Evolutionary conservation across 2,329 filamentous ascomycete genomes (phyloP), one percentile per base, ranked within the genome.

Genomic region (Colletotrichum filicis): DNA sequence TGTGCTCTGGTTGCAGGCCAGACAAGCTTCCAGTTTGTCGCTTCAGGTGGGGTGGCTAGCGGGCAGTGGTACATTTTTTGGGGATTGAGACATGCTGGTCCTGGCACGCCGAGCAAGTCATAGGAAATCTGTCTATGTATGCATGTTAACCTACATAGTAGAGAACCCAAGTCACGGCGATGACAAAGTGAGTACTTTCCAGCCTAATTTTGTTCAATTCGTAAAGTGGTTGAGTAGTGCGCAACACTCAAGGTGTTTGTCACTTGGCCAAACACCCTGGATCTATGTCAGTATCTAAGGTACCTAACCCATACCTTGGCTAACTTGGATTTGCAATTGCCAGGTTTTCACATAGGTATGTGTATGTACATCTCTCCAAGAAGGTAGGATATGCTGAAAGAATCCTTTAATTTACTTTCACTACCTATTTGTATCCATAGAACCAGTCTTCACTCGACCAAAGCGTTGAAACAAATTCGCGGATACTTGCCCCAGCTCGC

Each of bases 1-100:
- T 74, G 73, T 74, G 73, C 70, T 73, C 57, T 62, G 60, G 58
- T 73, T 73, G 69, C 72, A 74, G 72, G 69, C 60, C 16, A 37
- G 46, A 55, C 61, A 63, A 53, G 61, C 60, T 63, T 63, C 42
- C 42, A 22, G 19, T n/a, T 49, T 49, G 19, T 49, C 60, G 28
- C 60, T 61, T 14, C 58, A 49, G 35, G 24, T 26, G 37, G 35
- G 37, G 24, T 26, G 24, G 35, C 24, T 49, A 61, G 58, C 37
- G 35, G 22, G 14, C 32, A 22, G n/a, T 5, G 37, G 37, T 59
- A 12, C 32, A 59, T 12, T 32, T 42, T 6, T 7, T 7, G 16
- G 37, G 32, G 37, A 19, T 35, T 7, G 35, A 19, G 35, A 46
- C 58, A 61, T 37, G 28, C 58, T 62, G 37, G 42, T 60, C 58